Base-by-base conservation (phyloP, 1,139 yeast genomes). In the Hyphopichia wangnamkhiaoensis region DNA sequence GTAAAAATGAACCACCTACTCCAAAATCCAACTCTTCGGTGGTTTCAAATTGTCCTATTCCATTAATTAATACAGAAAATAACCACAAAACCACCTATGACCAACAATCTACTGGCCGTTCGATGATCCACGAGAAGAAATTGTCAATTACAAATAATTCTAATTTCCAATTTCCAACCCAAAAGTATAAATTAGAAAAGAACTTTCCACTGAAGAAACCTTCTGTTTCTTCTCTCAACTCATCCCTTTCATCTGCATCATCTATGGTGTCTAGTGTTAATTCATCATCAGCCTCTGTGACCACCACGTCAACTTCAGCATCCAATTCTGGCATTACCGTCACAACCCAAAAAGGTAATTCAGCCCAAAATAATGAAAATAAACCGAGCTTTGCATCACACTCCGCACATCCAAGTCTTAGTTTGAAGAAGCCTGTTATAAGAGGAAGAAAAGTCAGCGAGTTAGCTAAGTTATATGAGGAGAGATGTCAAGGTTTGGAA, bases 401-500 rank as follows among this genome's bases (percentile, higher is more conserved):
- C 15, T 18, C 24, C 4, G 33, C 34, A 15, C 32, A 25, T 14
- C 33, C 38, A 15, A 34, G 37, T 27, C 9, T 34, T 6, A 27
- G 7, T 13, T 35, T 61, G 9, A 71, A 66, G 40, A 68, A 70
- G 37, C 78, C 81, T 1, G 80, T 74, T 5, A 71, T 78, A 10
- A 54, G 79, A 28, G 80, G 79, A 5, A 61, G 76, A 32, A 79
- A 75, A 56, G 84, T 79, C 2, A 71, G 79, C 16, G 76, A 75
- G 51, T 63, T 79, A 43, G 80, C 84, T 6, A 71, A 67, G 40
- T 55, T 79, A 37, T 79, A 74, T 48, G 84, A 79, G 50, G 83
- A 79, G 51, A 62, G 84, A 47, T 58, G 75, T 14, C 71, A 74
- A 49, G 83, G 81, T 3, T 58, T 78, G 38, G 75, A 75, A 46